Base-by-base conservation (phyloP, 495 filamentous ascomycete genomes). In the Podospora pseudopauciseta region DNA sequence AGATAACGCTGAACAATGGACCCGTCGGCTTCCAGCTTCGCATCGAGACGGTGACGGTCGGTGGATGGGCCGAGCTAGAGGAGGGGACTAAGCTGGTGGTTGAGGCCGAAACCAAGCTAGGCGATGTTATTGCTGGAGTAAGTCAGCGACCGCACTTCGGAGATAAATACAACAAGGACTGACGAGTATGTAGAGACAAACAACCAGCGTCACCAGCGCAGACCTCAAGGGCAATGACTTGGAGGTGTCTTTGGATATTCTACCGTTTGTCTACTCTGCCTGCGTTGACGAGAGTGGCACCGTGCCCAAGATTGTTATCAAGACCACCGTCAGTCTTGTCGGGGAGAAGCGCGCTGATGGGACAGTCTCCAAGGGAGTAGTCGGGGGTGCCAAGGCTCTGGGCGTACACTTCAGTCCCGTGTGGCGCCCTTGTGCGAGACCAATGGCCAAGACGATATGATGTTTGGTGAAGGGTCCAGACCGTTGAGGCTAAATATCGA, bases 1-100 rank as follows among this genome's bases (percentile, higher is more conserved):
- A 66, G 26, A 74, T 74, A 23, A 57, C 39, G 15, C 70, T 74
- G 19, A 67, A 57, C 65, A 69, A 70, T 39, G 71, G 69, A 6
- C 73, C 73, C 0, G 69, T 65, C 0, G 69, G 71, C 18, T 67
- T 68, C 67, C 69, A 71, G 61, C 34, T 72, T 16, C 73, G 73
- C 26, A 68, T 73, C 16, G 67, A 64, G 28, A 68, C 26, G 19
- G 63, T 73, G 6, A 70, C 62, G 3, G 67, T 75, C 4, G 28
- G 23, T 1, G 73, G 73, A 3, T 73, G 69, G 64, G 73, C 73
- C 2, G 20, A 44, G 16, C 54, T 75, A 2, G 69, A 73, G 20
- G 19, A 16, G n/a, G 71, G 61, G 39, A 73, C 64, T 13, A 67
- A 60, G 60, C 18, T 75, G 55, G 32, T 16, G 32, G 11, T 75